Evolutionary conservation across 2,329 filamentous ascomycete genomes (phyloP), one percentile per base, ranked within the genome.

Genomic region (Paecilomyces niveus): DNA sequence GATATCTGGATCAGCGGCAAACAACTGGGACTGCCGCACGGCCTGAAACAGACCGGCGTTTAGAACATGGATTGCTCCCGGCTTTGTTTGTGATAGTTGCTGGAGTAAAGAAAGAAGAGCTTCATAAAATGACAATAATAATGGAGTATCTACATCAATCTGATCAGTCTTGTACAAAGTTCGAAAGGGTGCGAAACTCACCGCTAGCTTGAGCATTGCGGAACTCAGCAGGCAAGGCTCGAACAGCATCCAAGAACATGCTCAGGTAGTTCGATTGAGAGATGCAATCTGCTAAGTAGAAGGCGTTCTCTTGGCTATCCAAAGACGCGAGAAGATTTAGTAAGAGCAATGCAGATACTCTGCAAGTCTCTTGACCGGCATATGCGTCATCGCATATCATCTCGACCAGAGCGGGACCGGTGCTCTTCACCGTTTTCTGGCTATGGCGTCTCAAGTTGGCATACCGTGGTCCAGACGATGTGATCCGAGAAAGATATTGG

Each of bases 341-440:
- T n/a, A 97, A 81, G 39, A 97, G 83, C 51, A 97, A 80, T 10
- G 94, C 92, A 0, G 93, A 88, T 3, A 95, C 86, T 69, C 95
- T 89, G 72, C 90, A 95, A 11, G 82, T 84, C 39, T 89, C 83
- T 68, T 93, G 89, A 45, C 92, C 91, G 59, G 89, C 87, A 71
- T 92, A 93, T 21, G 92, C 92, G 76, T 99, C 94, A 68, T 99
- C 94, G 70, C 92, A 97, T 51, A 97, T 81, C 26, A 91, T 86
- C 65, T 93, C 91, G 60, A 97, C 83, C 45, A 97, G 80, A 57
- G 89, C 83, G 67, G 91, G 89, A 45, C 94, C 92, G 52, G 91
- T 86, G 3, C 88, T 85, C 71, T 90, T 91, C 64, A 95, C 82
- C 1, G 89, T 87, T 70, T 89, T 83, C 49, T 85, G 80, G 54